Conservation (phyloP, 2,329 filamentous ascomycete genomes). For the Gyromitra esculenta region DNA sequence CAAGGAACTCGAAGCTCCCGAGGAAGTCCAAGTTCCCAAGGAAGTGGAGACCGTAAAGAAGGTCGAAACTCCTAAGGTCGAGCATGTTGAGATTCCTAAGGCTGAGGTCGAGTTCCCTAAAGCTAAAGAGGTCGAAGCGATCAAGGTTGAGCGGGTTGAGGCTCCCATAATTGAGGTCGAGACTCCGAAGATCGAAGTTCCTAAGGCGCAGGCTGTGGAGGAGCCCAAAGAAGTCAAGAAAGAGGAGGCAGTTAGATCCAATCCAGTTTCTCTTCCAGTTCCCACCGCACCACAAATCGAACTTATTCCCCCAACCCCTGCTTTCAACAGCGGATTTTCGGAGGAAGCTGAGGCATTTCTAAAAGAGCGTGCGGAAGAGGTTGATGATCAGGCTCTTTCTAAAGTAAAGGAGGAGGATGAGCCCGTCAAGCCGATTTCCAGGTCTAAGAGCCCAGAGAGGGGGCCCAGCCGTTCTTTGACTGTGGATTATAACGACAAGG, state of each 20-base stretch:
- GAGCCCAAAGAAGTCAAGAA: constrained; percentile 31
- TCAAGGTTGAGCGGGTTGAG: constrained; percentile 6
- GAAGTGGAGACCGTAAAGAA: neutral
- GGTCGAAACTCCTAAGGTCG: constrained; percentile 4
- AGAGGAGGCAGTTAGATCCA: constrained; percentile 19
- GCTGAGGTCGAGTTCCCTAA: constrained; percentile 4
- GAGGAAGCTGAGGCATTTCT: constrained; percentile 33
- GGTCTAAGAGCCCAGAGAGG: too few species aligned
- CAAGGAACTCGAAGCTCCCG: constrained; percentile 8
- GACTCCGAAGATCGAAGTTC: neutral
- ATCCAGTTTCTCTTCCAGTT: constrained; percentile 1
- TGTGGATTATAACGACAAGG: constrained; percentile 19
- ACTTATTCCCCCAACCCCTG: constrained; percentile 46
- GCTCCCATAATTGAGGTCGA: constrained; percentile 12
- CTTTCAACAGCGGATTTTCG: constrained; percentile 32
- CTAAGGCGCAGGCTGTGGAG: constrained; percentile 23
- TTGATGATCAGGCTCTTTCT: neutral
- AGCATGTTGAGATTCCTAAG: neutral
- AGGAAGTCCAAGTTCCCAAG: constrained; percentile 6
- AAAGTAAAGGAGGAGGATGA: constrained; percentile 35
- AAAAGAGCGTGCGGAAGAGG: constrained; percentile 34
- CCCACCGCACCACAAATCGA: constrained; percentile 35
- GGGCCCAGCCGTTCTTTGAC: neutral
- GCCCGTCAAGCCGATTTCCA: neutral
- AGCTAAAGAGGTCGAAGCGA: neutral